Evolutionary conservation across 352 stramenopile species (phyloP).

Genomic region (Globisporangium middletonii): DNA sequence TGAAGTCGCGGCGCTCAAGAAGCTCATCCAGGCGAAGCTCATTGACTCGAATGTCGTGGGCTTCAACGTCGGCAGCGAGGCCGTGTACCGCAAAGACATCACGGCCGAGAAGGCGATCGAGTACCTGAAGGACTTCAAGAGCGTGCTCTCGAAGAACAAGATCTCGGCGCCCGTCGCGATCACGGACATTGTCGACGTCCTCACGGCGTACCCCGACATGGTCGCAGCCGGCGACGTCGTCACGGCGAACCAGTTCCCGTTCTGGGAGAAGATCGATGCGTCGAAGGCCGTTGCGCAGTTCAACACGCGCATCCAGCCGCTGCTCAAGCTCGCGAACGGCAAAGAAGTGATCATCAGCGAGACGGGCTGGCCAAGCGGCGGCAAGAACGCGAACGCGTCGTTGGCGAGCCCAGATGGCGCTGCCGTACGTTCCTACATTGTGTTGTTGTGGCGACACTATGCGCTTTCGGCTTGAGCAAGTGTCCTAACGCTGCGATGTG

Average conservation of each 20-base stretch:
- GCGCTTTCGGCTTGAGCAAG: not conserved
- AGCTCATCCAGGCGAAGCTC: constrained; percentile 45
- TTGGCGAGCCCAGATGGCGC: constrained; percentile 45
- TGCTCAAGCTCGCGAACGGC: constrained; percentile 51
- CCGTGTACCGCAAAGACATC: constrained; percentile 75
- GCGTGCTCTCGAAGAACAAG: constrained; percentile 49
- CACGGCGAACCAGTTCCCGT: constrained; percentile 83
- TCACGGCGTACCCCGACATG: constrained; percentile 73
- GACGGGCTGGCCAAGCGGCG: constrained; percentile 71
- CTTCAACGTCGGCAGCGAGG: constrained; percentile 81
- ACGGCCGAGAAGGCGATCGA: constrained; percentile 57
- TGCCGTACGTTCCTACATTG: constrained; percentile 22
- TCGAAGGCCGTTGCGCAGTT: constrained; percentile 61
- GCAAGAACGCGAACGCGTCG: constrained; percentile 56
- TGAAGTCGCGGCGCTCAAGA: constrained; percentile 59
- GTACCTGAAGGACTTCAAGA: constrained; percentile 74
- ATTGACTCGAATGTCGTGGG: constrained; percentile 80
- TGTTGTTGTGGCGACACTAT: not conserved
- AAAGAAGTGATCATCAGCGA: constrained; percentile 82
- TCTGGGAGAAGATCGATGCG: constrained; percentile 67
- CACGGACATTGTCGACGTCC: constrained; percentile 78
- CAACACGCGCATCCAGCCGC: constrained; percentile 60
- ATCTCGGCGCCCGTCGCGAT: constrained; percentile 61
- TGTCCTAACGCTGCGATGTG: not conserved
- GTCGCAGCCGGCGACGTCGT: constrained; percentile 71